Conservation (phyloP, 257 asterid species). For the Dorcoceras hygrometricum region DNA sequence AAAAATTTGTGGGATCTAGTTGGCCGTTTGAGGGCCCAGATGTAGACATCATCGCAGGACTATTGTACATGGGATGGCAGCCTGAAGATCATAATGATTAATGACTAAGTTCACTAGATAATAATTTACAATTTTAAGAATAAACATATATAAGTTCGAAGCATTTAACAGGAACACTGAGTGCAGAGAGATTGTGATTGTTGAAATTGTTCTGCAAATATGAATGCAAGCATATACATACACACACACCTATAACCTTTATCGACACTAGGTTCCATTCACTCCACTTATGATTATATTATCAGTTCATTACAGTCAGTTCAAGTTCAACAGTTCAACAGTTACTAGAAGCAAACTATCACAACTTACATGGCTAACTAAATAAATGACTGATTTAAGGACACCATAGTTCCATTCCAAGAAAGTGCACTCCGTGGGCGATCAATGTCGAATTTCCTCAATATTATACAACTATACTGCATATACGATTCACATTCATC, state of each 20-base stretch:
- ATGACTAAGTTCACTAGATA: not conserved
- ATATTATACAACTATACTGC: too few relatives aligned
- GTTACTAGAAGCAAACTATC: not conserved
- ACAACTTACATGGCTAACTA: too few relatives aligned
- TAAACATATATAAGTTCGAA: not conserved
- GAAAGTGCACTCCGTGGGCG: not conserved
- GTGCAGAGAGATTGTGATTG: not conserved
- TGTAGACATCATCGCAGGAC: slow-evolving; percentile 45
- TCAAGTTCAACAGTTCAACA: too few relatives aligned
- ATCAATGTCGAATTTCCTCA: not conserved
- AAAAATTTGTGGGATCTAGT: slow-evolving; percentile 32
- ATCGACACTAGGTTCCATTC: too few relatives aligned
- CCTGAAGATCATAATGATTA: slow-evolving; percentile 38
- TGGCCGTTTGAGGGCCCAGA: slow-evolving; percentile 28
- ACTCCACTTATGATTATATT: too few relatives aligned
- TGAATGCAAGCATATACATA: not conserved
- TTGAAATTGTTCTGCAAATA: not conserved
- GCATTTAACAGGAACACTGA: slow-evolving; percentile 6
- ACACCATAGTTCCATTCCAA: not conserved
- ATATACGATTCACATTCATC: too few relatives aligned
- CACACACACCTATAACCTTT: not conserved
- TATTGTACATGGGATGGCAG: slow-evolving; percentile 36
- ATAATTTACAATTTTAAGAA: not conserved
- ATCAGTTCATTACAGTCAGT: not conserved
- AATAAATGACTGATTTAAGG: not conserved